Evolutionary conservation across 1,284 basidiomycete genomes (phyloP).

Genomic region (Violaceomyces palustris): DNA sequence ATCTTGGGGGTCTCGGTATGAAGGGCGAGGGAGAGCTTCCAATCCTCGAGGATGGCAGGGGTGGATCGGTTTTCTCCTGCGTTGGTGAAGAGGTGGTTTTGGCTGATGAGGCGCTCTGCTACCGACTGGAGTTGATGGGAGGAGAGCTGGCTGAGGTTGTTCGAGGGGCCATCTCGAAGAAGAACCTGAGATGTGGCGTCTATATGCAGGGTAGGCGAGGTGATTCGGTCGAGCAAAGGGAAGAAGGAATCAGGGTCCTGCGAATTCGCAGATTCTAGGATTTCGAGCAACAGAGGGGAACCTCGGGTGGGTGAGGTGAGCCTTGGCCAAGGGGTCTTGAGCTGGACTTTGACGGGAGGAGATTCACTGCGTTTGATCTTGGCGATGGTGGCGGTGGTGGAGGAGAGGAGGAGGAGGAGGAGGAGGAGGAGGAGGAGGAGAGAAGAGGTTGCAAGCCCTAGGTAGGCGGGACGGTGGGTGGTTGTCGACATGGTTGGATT

Average conservation of each 20-base stretch:
- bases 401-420: too few species aligned
- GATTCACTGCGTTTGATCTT: too few species aligned
- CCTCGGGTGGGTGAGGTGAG: slow-evolving; percentile 28
- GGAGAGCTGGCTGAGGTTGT: slow-evolving; percentile 3
- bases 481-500: too few species aligned
- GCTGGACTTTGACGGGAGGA: slow-evolving; percentile 70
- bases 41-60: slow-evolving; percentile 14
- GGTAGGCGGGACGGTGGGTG: too few species aligned
- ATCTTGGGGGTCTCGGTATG: slow-evolving; percentile 33
- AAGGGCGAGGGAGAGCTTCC: slow-evolving; percentile 36
- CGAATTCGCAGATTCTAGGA: slow-evolving; percentile 63
- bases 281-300: slow-evolving; percentile 62
- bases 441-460: too few species aligned
- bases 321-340: slow-evolving; percentile 74
- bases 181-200: not conserved
- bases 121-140: slow-evolving; percentile 7
- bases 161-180: not conserved
- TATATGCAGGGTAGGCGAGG: slow-evolving; percentile 1
- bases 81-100: slow-evolving; percentile 4
- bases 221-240: slow-evolving; percentile 20
- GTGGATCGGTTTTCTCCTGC: not conserved
- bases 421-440: too few species aligned
- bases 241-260: slow-evolving; percentile 33
- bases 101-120: slow-evolving; percentile 5
- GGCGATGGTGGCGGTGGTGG: too few species aligned